Base-by-base conservation (phyloP, 2,329 filamentous ascomycete species). In the Ophiostoma fasciatum region DNA sequence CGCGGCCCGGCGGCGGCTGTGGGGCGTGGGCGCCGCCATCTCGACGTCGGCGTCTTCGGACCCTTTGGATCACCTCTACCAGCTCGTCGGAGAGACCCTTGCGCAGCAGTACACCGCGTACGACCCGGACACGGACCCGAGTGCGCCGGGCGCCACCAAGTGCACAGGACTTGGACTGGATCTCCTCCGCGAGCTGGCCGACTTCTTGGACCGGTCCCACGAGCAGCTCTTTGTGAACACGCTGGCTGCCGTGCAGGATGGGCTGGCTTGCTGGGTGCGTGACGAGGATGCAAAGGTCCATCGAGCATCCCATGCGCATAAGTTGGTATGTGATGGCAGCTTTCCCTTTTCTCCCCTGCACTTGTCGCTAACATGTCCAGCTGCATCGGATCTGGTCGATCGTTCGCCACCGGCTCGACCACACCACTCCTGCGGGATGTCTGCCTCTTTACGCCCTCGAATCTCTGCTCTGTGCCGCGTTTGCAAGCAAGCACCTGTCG, bases 21-120 rank as follows among this genome's bases (percentile, higher is more conserved):
- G 78, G 78, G 74, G 74, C 4, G 67, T 66, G 77, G 74, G 73
- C 4, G 67, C 66, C 2, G 50, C 55, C 1, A 54, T 54, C 25
- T 53, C 56, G 1, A 59, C 59, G 2, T 49, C 56, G 1, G 44
- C 59, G 27, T 59, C 59, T 5, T 68, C 62, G 40, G 70, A 85
- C 47, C 72, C 78, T 0, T 82, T 78, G 44, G 68, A 76, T 36
- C 61, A 71, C 36, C 55, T 92, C 1, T 81, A 85, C 48, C 65
- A 64, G 29, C 63, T 78, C 12, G 57, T 73, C 30, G 64, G 62
- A 37, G 52, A 59, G 12, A 57, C 70, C 1, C 57, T 88, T 29
- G 53, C 56, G 9, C 55, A 55, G 4, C 57, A 68, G 1, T 92
- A 62, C 49, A 47, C 54, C 2, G 49, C 57, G 0, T 51, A 65